Base-by-base conservation (phyloP, 345 rosid genomes). In the Bruguiera gymnorhiza region DNA sequence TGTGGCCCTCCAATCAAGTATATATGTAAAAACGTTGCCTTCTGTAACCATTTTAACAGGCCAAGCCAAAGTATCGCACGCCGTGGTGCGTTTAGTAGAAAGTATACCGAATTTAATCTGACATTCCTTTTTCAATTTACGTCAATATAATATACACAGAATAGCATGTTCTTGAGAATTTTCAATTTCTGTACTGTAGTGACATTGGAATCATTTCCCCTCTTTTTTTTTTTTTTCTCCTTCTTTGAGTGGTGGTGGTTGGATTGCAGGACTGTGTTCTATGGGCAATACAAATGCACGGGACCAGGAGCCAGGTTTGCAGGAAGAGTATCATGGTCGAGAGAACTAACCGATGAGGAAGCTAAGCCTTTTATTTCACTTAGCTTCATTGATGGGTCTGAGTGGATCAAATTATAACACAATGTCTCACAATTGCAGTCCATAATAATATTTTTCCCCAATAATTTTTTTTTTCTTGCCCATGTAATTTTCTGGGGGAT, bases 201-300 rank as follows among this genome's bases (percentile, higher is more conserved):
- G 30, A 55, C 30, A n/a, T 56, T 56, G 60, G 50, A 13, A 43
- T 43, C 50, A 43, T 43, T 43, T 5, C 50, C 37, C 36, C 36
- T 6, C 10, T 34, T 34, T 8, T 34, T 34, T 34, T 34, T 8
- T 34, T 34, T 34, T 39, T 23, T 32, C 3, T 32, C 3, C 6
- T 30, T n/a, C 24, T 11, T 52, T 71, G 11, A 23, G 24, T 65
- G 65, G 26, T 34, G 27, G 19, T 43, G 50, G 50, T 43, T 43
- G 50, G 16, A 43, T 56, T 19, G 67, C 91, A 94, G 99, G 97
- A 95, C 99, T 16, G 99, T 95, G 66, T 95, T 85, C 70, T 95
- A 91, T 73, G 99, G 99, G 51, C 97, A 95, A 63, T 92, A 95
- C 82, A 95, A 91, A 75, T 95, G 99, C 82, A 87, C 78, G 0